phyloP scores from a whole-genome alignment of 768 basidiomycete genomes.

The Trametes gibbosa region DNA sequence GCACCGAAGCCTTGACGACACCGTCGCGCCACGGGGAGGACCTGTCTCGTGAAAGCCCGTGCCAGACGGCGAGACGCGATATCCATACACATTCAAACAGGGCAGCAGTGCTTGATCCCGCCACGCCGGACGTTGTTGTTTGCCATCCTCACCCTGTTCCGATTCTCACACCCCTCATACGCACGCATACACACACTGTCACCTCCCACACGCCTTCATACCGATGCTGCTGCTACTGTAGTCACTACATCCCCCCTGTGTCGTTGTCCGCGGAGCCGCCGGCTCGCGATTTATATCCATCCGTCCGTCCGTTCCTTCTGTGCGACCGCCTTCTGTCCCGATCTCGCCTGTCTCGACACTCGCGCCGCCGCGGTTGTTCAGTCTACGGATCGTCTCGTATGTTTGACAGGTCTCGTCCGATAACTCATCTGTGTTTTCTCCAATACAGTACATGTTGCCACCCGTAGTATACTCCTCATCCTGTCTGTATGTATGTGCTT shows the following conservation, averaged over 20 bases:
- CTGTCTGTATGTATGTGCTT: slow-evolving; percentile 18
- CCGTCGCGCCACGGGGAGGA: slow-evolving; percentile 13
- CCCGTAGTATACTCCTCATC: slow-evolving; percentile 14
- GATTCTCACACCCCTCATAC: not conserved
- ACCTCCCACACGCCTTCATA: slow-evolving; percentile 1
- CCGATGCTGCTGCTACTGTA: slow-evolving; percentile 6
- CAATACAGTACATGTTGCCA: slow-evolving; percentile 7
- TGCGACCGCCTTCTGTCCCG: not conserved
- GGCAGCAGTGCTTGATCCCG: slow-evolving; percentile 18
- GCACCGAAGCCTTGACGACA: slow-evolving; percentile 74
- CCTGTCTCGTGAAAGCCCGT: not conserved
- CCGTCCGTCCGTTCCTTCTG: not conserved
- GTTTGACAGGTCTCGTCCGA: slow-evolving; percentile 9
- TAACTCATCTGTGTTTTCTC: not conserved
- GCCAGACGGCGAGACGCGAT: slow-evolving; percentile 4
- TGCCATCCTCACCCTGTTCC: not conserved
- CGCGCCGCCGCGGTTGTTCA: slow-evolving; percentile 1
- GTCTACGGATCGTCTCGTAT: slow-evolving; percentile 13
- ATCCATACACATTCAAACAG: slow-evolving; percentile 12
- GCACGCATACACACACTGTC: slow-evolving; percentile 17
- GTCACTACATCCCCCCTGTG: slow-evolving; percentile 9
- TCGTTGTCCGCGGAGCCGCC: slow-evolving; percentile 5
- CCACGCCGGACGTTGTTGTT: slow-evolving; percentile 19
- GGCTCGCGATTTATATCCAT: slow-evolving; percentile 16
- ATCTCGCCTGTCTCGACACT: not conserved